phyloP scores from a whole-genome alignment of 108 stramenopile species.

The Nannochloropsis salina region DNA sequence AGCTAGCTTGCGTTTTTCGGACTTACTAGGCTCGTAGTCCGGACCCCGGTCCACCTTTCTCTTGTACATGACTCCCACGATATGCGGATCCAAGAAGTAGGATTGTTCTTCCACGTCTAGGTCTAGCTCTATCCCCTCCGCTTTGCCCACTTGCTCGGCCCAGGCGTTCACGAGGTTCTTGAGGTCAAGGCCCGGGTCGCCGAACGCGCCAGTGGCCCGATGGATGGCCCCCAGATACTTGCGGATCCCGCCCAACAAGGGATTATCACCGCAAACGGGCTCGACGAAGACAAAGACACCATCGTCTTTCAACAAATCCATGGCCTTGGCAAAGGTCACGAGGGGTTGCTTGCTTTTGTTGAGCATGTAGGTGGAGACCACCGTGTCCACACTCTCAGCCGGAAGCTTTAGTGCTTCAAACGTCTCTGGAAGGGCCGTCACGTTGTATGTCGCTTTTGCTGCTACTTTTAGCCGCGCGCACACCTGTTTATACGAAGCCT shows the following conservation, averaged over 20 bases:
- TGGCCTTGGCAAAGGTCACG: constrained; percentile 6
- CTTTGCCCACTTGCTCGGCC: background rate
- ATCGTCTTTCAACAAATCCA: background rate
- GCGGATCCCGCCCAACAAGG: background rate
- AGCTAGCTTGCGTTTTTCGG: background rate
- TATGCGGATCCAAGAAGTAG: background rate
- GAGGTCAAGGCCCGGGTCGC: background rate
- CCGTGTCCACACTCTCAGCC: background rate
- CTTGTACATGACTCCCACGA: background rate
- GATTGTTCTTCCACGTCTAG: constrained; percentile 10
- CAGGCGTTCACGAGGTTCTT: background rate
- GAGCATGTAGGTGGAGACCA: background rate
- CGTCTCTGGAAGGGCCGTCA: background rate
- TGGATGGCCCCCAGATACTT: background rate
- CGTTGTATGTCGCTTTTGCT: background rate
- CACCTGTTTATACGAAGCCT: background rate
- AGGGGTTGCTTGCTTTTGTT: background rate
- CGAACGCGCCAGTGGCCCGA: background rate
- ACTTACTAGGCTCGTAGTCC: background rate
- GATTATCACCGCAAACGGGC: background rate
- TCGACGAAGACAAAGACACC: constrained; percentile 3
- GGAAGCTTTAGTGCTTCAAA: background rate
- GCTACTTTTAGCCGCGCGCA: background rate
- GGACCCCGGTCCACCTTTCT: constrained; percentile 4
- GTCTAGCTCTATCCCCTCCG: background rate